Percentiles rank a stretch among this genome's conserved stretches.
Evolutionary conservation across 2,329 filamentous ascomycete species (phyloP).

Genomic region (Orbilia brochopaga): DNA sequence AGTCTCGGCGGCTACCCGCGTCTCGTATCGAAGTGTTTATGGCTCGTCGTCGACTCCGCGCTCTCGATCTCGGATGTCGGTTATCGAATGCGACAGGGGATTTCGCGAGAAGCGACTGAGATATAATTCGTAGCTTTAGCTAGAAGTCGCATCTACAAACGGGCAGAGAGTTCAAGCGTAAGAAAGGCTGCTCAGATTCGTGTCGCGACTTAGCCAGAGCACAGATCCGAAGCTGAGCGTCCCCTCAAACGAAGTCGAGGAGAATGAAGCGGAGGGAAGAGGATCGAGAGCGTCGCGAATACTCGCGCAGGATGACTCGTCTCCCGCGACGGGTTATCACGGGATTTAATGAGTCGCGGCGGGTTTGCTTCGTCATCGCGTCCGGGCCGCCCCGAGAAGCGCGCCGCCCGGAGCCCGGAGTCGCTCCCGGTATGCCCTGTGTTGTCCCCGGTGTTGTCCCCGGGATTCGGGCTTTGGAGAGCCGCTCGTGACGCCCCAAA

Average conservation of each 20-base stretch:
- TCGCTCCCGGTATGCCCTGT: not conserved
- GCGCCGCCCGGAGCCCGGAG: not conserved
- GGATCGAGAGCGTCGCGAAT: slow-evolving; percentile 5
- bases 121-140: not conserved
- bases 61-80: no score
- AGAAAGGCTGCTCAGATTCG: not conserved
- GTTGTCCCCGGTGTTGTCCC: not conserved
- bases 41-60: not conserved
- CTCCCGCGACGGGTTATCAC: slow-evolving; percentile 37
- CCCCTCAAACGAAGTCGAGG: slow-evolving; percentile 11
- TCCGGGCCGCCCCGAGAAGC: not conserved
- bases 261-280: slow-evolving; percentile 6
- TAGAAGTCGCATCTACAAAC: not conserved
- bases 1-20: not conserved
- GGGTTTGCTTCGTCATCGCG: not conserved
- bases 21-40: not conserved
- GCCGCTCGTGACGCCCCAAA: slow-evolving; percentile 11
- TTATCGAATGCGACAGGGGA: not conserved
- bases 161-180: not conserved
- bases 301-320: slow-evolving; percentile 23
- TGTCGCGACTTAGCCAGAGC: no score
- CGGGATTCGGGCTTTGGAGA: not conserved
- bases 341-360: slow-evolving; percentile 17
- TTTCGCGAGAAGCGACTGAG: not conserved
- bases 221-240: no score